Evolutionary conservation across 2,329 filamentous ascomycete genomes (phyloP), one percentile per base, ranked within the genome.

Genomic region (Lachnellula suecica): DNA sequence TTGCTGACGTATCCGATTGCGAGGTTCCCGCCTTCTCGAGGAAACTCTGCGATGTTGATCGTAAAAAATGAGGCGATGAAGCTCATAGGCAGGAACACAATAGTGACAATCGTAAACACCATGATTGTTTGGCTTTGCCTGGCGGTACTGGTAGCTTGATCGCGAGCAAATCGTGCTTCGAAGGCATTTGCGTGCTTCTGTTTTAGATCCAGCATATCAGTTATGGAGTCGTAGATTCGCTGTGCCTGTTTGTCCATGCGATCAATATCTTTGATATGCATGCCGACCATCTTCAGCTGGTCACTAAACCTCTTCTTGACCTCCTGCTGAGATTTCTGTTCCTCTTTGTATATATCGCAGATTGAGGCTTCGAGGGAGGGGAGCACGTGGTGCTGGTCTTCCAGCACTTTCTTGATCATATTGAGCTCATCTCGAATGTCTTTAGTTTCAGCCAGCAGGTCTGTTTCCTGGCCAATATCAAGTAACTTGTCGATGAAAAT

Each of bases 201-300:
- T 40, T 63, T 62, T 13, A 64, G 53, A 23, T 65, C 62, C 15
- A 90, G 76, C 9, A 80, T 79, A 56, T 91, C 85, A 63, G 88
- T 85, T 43, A 97, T 77, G 37, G 80, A 77, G 24, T 78, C 75
- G 52, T 91, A 89, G 45, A 89, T 84, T 52, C 79, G 78, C 66
- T 96, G 90, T 70, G 96, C 87, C 67, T 91, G 84, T 52, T 82
- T 78, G 71, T 96, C 89, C 70, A 95, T 84, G 57, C 85, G 86
- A 56, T 90, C 85, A 11, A 63, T 59, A 29, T 64, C 61, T 41
- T 63, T 61, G 17, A 56, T 42, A 37, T 63, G 58, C 19, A 53
- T 58, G 2, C 56, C 52, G 13, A 64, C 57, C 1, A 49, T 51
- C 40, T 63, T 63, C 1, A 59, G 29, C 27, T 61, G 61, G 2